Conservation (phyloP, 768 basidiomycete genomes). For the Hypsizygus marmoreus region DNA sequence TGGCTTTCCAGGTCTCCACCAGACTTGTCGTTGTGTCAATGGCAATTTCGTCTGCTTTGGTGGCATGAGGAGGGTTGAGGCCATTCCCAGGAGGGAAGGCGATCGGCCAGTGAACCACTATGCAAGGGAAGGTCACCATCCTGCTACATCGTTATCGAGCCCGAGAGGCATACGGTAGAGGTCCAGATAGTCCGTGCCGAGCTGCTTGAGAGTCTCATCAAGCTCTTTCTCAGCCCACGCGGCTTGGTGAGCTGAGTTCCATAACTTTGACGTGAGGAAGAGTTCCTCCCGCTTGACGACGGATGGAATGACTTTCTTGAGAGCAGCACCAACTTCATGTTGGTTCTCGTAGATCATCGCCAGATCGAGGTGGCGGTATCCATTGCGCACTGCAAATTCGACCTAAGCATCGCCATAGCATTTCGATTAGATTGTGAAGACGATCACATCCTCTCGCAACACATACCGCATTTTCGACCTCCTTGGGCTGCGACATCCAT, state of each 20-base stretch:
- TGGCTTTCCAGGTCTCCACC: slow-evolving; percentile 83
- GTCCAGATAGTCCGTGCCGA: slow-evolving; percentile 78
- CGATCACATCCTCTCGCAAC: no score
- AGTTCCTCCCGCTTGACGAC: slow-evolving; percentile 81
- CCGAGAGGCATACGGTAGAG: slow-evolving; percentile 68
- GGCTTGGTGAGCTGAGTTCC: slow-evolving; percentile 75
- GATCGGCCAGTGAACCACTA: slow-evolving; percentile 82
- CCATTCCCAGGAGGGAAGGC: slow-evolving; percentile 61
- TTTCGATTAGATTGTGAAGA: background rate
- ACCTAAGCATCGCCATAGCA: slow-evolving; percentile 44
- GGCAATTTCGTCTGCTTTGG: slow-evolving; percentile 44
- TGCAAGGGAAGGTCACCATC: background rate
- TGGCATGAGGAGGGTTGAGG: slow-evolving; percentile 53
- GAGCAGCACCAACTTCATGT: slow-evolving; percentile 69
- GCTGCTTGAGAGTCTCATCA: slow-evolving; percentile 71
- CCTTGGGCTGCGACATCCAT: slow-evolving; percentile 74
- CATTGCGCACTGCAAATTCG: slow-evolving; percentile 70
- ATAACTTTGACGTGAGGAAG: slow-evolving; percentile 81
- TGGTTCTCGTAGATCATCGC: slow-evolving; percentile 83
- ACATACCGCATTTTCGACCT: slow-evolving; percentile 72
- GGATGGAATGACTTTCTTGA: slow-evolving; percentile 75
- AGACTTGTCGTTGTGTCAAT: slow-evolving; percentile 62
- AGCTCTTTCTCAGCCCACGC: slow-evolving; percentile 71
- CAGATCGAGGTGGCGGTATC: slow-evolving; percentile 85
- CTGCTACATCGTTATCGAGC: no score